Evolutionary conservation across 2,329 filamentous ascomycete genomes (phyloP).

Genomic region (Aspergillus thermomutatus): DNA sequence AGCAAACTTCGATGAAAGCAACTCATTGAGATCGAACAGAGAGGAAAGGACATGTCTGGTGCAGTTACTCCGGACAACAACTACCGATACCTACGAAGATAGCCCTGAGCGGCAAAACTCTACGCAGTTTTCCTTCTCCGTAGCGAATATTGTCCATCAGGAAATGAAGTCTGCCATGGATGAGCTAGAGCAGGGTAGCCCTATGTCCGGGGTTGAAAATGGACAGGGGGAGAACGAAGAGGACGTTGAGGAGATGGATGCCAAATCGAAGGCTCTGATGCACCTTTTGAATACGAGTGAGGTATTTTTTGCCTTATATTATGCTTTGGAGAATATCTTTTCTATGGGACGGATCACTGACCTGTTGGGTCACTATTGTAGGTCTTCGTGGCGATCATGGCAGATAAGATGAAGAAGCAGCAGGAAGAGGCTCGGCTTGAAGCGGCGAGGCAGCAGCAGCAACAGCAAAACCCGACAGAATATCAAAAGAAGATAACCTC

Average conservation of each 20-base stretch:
- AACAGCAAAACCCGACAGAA: slow-evolving; percentile 21
- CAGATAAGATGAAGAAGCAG: slow-evolving; percentile 49
- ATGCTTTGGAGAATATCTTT: neutral
- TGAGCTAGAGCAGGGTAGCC: neutral
- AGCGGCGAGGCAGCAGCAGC: slow-evolving; percentile 28
- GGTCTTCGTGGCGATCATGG: slow-evolving; percentile 50
- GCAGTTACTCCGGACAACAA: slow-evolving; percentile 23
- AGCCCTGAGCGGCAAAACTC: slow-evolving; percentile 25
- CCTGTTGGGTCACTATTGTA: slow-evolving; percentile 15
- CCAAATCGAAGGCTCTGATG: slow-evolving; percentile 43
- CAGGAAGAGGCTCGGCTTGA: slow-evolving; percentile 41
- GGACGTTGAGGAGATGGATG: slow-evolving; percentile 40
- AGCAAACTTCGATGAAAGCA: neutral
- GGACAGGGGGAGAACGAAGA: slow-evolving; percentile 16
- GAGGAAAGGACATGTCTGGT: slow-evolving; percentile 22
- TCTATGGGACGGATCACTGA: neutral
- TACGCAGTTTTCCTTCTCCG: slow-evolving; percentile 30
- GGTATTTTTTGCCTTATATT: slow-evolving; percentile 21
- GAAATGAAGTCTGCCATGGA: slow-evolving; percentile 5
- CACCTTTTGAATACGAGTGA: slow-evolving; percentile 46
- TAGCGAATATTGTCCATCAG: slow-evolving; percentile 15
- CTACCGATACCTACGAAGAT: slow-evolving; percentile 23
- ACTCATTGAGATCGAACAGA: neutral
- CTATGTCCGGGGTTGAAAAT: slow-evolving; percentile 2
- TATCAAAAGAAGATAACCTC: slow-evolving; percentile 24